Evolutionary conservation across 164 flowering plant species (phyloP).

Genomic region (Stephania cephalantha): DNA sequence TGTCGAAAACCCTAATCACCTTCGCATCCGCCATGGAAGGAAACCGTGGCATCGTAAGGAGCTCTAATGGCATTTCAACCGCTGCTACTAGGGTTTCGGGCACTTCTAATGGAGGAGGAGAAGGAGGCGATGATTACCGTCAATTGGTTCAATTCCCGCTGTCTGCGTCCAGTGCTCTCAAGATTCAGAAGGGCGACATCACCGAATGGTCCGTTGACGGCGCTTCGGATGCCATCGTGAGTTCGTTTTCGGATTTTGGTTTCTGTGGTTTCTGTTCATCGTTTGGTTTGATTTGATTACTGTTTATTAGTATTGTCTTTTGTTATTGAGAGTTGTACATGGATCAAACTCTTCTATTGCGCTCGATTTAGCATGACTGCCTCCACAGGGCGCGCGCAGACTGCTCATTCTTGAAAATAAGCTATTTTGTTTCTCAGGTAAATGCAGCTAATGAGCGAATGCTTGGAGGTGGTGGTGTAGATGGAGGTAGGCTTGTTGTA

Average conservation of each 20-base stretch:
- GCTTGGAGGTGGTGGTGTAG: constrained; percentile 99
- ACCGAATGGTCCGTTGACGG: constrained; percentile 81
- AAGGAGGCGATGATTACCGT: constrained; percentile 4
- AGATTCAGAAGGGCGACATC: constrained; percentile 77
- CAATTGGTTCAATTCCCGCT: constrained; percentile 11
- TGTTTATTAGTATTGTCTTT: too few relatives aligned
- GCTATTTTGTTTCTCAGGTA: constrained; percentile 39
- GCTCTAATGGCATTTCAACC: not conserved
- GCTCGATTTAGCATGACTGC: too few relatives aligned
- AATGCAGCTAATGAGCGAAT: constrained; percentile 90
- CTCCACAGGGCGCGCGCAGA: too few relatives aligned
- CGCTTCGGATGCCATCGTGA: constrained; percentile 75
- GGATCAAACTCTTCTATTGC: too few relatives aligned
- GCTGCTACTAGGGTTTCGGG: not conserved
- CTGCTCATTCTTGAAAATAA: too few relatives aligned
- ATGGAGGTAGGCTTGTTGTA: constrained; percentile 65
- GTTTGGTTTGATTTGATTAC: not conserved
- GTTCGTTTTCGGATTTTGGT: constrained; percentile 11
- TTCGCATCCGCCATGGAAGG: constrained; percentile 2
- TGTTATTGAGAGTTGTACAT: too few relatives aligned
- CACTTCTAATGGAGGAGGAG: constrained; percentile 7
- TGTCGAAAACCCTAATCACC: not conserved
- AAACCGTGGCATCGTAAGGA: not conserved
- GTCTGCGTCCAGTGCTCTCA: constrained; percentile 28
- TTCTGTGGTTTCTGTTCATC: not conserved